phyloP scores from a whole-genome alignment of 495 filamentous ascomycete species.

The Penicillium canariense region DNA sequence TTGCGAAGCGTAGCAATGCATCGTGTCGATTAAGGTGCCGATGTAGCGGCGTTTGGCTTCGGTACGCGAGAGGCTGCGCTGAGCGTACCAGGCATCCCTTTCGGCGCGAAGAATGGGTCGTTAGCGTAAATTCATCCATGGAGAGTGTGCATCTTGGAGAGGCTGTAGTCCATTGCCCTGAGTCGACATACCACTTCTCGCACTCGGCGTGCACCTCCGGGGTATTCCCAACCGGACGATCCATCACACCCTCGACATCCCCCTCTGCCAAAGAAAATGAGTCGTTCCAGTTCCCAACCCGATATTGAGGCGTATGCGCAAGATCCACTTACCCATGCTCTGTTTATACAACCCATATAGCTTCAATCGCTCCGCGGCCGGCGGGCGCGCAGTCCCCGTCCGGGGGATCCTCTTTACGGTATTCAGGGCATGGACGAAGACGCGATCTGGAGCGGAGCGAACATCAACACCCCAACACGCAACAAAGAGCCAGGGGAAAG shows the following conservation, averaged over 20 bases:
- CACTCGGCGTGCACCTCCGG: slow-evolving; percentile 54
- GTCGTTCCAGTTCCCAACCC: not conserved
- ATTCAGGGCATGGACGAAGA: slow-evolving; percentile 97
- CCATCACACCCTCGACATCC: slow-evolving; percentile 89
- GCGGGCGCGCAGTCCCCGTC: slow-evolving; percentile 84
- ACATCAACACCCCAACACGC: not conserved
- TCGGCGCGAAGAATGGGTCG: not conserved
- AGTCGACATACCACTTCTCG: slow-evolving; percentile 56
- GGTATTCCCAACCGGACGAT: slow-evolving; percentile 63
- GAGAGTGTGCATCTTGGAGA: no score
- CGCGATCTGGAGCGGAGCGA: slow-evolving; percentile 62
- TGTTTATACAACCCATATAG: slow-evolving; percentile 99
- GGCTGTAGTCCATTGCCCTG: not conserved
- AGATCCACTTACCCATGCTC: slow-evolving; percentile 66
- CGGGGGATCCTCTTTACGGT: slow-evolving; percentile 97
- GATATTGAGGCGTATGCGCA: not conserved
- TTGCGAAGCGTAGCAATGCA: slow-evolving; percentile 86
- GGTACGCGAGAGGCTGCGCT: slow-evolving; percentile 75
- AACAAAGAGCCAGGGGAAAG: not conserved
- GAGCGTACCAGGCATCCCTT: slow-evolving; percentile 87
- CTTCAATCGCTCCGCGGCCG: slow-evolving; percentile 76
- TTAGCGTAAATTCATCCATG: not conserved
- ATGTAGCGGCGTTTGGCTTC: slow-evolving; percentile 96
- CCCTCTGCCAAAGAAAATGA: slow-evolving; percentile 57
- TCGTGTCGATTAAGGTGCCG: slow-evolving; percentile 87